Conservation (phyloP, 2,329 filamentous ascomycete species). For the Ceratocystis albifundus region DNA sequence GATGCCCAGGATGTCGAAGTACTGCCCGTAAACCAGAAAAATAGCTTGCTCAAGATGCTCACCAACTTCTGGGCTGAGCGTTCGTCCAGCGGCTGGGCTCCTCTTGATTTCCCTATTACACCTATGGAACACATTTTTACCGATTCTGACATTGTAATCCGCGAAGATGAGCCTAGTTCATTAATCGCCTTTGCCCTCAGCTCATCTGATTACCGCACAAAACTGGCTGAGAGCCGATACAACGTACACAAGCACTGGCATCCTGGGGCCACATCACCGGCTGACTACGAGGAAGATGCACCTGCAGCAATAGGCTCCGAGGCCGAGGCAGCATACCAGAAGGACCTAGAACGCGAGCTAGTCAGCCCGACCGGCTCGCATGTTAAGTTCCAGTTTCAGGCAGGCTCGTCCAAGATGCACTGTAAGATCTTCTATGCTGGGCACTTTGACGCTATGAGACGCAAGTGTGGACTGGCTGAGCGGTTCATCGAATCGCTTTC, state of each 20-base stretch:
- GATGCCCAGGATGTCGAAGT: conserved; percentile 46
- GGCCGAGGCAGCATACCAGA: conserved; percentile 45
- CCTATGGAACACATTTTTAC: conserved; percentile 89
- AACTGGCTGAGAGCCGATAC: conserved; percentile 53
- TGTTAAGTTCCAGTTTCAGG: conserved; percentile 88
- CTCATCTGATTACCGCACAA: conserved; percentile 74
- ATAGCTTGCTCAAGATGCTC: conserved; percentile 85
- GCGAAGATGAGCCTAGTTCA: conserved; percentile 94
- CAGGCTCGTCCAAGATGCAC: conserved; percentile 85
- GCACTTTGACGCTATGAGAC: conserved; percentile 86
- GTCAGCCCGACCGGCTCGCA: conserved; percentile 79
- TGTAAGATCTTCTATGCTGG: conserved; percentile 99
- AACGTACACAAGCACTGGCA: conserved; percentile 22
- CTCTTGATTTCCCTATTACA: conserved; percentile 82
- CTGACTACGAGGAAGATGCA: conserved; percentile 17
- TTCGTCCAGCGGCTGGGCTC: conserved; percentile 86
- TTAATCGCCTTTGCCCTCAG: conserved; percentile 86
- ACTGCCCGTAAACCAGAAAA: conserved; percentile 84
- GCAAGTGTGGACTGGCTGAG: conserved; percentile 86
- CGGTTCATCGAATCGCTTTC: conserved; percentile 92
- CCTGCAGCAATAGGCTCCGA: conserved; percentile 16
- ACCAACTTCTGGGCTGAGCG: conserved; percentile 98
- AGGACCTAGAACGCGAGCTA: conserved; percentile 67
- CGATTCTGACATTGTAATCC: conserved; percentile 91
- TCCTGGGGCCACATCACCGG: conserved; percentile 2